These are phyloP conservation scores for Alternaria hordeiaustralica DNA, from an alignment of 2,329 filamentous ascomycete species.

Conservation along the genomic window DNA sequence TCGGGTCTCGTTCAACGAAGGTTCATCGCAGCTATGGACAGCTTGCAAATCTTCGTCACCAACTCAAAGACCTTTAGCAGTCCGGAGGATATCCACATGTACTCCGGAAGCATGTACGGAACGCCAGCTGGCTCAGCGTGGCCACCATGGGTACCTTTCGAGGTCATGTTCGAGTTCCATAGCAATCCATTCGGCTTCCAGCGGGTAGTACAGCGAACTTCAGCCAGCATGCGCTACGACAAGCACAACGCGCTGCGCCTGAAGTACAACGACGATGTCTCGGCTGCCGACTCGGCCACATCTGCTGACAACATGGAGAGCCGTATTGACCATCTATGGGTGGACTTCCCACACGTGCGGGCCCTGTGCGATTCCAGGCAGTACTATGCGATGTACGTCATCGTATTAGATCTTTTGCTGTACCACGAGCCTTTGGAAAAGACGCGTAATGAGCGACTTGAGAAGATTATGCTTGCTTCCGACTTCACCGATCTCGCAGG, in stretches of 20 bases:
- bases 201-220: slow-evolving; percentile 95
- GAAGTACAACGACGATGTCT: slow-evolving; percentile 96
- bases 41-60: slow-evolving; percentile 96
- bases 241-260: slow-evolving; percentile 97
- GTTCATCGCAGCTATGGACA: slow-evolving; percentile 95
- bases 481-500: slow-evolving; percentile 97
- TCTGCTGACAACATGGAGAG: slow-evolving; percentile 67
- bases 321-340: slow-evolving; percentile 94
- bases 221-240: slow-evolving; percentile 90
- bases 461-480: slow-evolving; percentile 98
- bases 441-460: slow-evolving; percentile 90
- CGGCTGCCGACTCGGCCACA: slow-evolving; percentile 62
- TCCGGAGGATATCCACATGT: slow-evolving; percentile 85
- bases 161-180: slow-evolving; percentile 97
- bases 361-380: slow-evolving; percentile 97
- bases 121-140: slow-evolving; percentile 83
- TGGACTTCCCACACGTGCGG: slow-evolving; percentile 92
- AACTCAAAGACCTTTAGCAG: slow-evolving; percentile 87
- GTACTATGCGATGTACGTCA: slow-evolving; percentile 98
- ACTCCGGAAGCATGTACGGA: slow-evolving; percentile 92
- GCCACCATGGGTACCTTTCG: slow-evolving; percentile 98
- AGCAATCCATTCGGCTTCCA: slow-evolving; percentile 97
- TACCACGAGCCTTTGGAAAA: slow-evolving; percentile 98
- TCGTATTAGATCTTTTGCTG: slow-evolving; percentile 91
- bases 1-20: slow-evolving; percentile 94